Evolutionary conservation across 805 yeast genomes (phyloP).

Genomic region (Lipomyces yamadae): DNA sequence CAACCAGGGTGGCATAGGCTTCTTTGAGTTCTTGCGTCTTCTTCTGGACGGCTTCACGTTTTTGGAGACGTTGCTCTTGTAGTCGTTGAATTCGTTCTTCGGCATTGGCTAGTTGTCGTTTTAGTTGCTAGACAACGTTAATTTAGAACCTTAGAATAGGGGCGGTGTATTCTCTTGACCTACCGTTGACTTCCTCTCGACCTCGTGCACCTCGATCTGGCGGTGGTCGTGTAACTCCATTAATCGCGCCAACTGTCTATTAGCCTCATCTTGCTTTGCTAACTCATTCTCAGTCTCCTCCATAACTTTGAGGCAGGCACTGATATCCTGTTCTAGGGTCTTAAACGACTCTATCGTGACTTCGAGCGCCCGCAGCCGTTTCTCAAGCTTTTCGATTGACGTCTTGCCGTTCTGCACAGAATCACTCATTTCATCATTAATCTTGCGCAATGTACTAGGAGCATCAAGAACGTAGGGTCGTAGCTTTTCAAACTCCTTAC

Average conservation of each 20-base stretch:
- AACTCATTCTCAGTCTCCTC: constrained; percentile 58
- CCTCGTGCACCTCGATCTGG: constrained; percentile 49
- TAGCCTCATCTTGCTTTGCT: constrained; percentile 51
- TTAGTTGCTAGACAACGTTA: constrained; percentile 49
- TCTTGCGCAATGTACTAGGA: constrained; percentile 57
- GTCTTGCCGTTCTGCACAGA: constrained; percentile 52
- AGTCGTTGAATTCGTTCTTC: constrained; percentile 56
- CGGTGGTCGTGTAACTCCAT: constrained; percentile 52
- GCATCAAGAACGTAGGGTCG: constrained; percentile 65
- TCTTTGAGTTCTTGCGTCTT: constrained; percentile 53
- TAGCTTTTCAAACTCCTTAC: constrained; percentile 63
- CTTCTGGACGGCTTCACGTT: constrained; percentile 51
- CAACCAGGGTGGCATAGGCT: constrained; percentile 55
- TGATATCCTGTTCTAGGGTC: constrained; percentile 55
- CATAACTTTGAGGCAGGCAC: constrained; percentile 51
- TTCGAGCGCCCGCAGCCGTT: constrained; percentile 55
- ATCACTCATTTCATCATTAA: constrained; percentile 58
- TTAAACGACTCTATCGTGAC: constrained; percentile 64
- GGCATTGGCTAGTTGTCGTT: constrained; percentile 55
- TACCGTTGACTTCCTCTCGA: constrained; percentile 47
- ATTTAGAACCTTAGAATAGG: background rate
- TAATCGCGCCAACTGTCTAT: constrained; percentile 48
- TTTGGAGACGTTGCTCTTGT: constrained; percentile 52
- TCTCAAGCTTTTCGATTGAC: constrained; percentile 52
- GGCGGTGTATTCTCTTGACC: background rate